Evolutionary conservation across 176 grass and related monocot genomes (phyloP).

Genomic region (sorghum (Sorghum bicolor)): DNA sequence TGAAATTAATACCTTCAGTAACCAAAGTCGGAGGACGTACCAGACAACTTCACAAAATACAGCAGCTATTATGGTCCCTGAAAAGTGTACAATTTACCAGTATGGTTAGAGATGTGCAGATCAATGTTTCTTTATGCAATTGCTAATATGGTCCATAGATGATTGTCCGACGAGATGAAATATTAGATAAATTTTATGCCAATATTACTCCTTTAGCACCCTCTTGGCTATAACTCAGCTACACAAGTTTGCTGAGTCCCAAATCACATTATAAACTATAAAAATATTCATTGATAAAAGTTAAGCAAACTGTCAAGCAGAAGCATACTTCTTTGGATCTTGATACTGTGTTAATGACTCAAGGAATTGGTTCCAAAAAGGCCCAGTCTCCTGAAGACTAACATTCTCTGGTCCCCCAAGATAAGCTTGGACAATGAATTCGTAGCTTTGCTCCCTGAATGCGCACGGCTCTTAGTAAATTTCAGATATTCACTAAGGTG

Average conservation of each 20-base stretch:
- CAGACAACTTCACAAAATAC: constrained; percentile 54
- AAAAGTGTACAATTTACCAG: constrained; percentile 17
- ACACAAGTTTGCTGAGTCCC: background rate
- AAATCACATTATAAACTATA: background rate
- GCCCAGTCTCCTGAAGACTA: constrained; percentile 87
- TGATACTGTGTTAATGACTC: constrained; percentile 67
- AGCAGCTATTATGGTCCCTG: constrained; percentile 65
- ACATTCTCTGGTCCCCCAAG: constrained; percentile 89
- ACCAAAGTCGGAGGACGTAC: constrained; percentile 15
- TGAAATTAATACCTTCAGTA: constrained; percentile 32
- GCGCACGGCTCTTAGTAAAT: background rate
- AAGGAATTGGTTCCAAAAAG: constrained; percentile 75
- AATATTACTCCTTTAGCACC: background rate
- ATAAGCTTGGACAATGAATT: constrained; percentile 94
- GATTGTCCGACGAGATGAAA: background rate
- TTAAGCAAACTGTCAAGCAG: background rate
- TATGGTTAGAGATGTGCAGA: constrained; percentile 21
- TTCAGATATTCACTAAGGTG: constrained; percentile 9
- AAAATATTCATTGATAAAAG: background rate
- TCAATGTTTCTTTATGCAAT: constrained; percentile 11
- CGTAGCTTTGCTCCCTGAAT: constrained; percentile 64
- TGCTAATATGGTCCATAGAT: background rate
- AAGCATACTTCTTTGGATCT: constrained; percentile 74
- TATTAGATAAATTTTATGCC: background rate
- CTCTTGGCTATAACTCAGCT: background rate